Conservation (phyloP, 345 rosid species). For the Populus nigra region DNA sequence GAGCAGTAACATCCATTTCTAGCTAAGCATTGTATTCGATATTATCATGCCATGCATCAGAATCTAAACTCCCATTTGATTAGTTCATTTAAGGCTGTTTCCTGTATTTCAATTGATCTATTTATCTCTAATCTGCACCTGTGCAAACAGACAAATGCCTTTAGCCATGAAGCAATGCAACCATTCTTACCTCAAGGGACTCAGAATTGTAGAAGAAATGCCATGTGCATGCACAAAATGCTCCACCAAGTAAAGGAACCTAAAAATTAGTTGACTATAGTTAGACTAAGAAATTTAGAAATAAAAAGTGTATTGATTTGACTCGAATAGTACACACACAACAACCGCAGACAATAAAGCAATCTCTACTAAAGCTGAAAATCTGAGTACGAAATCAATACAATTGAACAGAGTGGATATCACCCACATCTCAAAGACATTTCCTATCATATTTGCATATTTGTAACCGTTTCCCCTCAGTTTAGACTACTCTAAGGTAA, state of each 20-base stretch:
- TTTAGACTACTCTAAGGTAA: not conserved
- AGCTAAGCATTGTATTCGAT: not conserved
- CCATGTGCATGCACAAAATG: constrained; percentile 95
- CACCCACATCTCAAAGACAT: not conserved
- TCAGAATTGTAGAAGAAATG: constrained; percentile 94
- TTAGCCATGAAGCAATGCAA: not conserved
- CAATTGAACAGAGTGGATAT: not conserved
- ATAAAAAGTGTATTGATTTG: not conserved
- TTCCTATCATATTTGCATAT: not conserved
- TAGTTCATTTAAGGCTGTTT: not conserved
- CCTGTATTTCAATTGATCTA: constrained; percentile 1
- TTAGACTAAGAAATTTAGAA: not conserved
- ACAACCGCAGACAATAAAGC: not conserved
- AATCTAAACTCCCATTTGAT: constrained; percentile 3
- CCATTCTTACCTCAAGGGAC: constrained; percentile 72
- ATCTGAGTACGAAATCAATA: not conserved
- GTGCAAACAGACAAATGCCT: no score
- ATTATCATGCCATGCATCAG: not conserved
- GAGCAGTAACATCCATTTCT: not conserved
- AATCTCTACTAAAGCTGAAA: not conserved
- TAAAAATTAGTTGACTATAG: constrained; percentile 26
- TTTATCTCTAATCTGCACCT: not conserved
- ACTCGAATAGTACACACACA: not conserved
- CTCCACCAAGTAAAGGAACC: constrained; percentile 98
- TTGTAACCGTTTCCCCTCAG: not conserved